A percentile compares a stretch with the other conserved stretches of the same genome.
These are phyloP conservation scores for Viridothelium virens DNA, from an alignment of 495 filamentous ascomycete genomes.

Conservation along the genomic window DNA sequence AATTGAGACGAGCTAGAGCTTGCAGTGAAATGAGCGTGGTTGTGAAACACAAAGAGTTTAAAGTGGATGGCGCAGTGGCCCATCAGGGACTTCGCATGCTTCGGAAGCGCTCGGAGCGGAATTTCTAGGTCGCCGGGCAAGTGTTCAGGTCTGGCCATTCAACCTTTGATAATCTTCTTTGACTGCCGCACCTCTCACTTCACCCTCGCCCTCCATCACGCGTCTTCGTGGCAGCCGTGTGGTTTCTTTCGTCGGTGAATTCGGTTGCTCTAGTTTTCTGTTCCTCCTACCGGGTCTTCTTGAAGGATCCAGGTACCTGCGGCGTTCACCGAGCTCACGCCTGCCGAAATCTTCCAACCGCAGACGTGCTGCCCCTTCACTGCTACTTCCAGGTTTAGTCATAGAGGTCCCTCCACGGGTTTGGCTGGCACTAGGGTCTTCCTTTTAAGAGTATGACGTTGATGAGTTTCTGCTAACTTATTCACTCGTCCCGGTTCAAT, in stretches of 20 bases:
- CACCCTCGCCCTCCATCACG: neutral
- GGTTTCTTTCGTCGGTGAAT: neutral
- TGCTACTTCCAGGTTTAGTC: neutral
- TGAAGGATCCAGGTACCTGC: neutral
- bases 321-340: neutral
- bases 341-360: neutral
- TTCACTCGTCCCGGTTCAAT: neutral
- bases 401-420: slow-evolving; percentile 7
- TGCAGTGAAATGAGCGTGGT: neutral
- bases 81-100: no score
- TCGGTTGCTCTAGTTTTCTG: neutral
- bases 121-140: neutral
- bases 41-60: slow-evolving; percentile 6
- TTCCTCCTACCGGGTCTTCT: neutral
- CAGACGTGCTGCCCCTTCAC: neutral
- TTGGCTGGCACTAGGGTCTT: slow-evolving; percentile 9
- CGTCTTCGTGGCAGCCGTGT: neutral
- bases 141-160: slow-evolving; percentile 4
- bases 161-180: slow-evolving; percentile 2
- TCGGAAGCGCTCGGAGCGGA: neutral
- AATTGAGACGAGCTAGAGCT: neutral
- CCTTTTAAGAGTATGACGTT: neutral
- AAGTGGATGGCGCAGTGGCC: no score
- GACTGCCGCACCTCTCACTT: neutral
- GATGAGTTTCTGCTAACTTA: neutral